Evolutionary conservation across 768 basidiomycete species (phyloP).

Genomic region (Termitomyces sp.): DNA sequence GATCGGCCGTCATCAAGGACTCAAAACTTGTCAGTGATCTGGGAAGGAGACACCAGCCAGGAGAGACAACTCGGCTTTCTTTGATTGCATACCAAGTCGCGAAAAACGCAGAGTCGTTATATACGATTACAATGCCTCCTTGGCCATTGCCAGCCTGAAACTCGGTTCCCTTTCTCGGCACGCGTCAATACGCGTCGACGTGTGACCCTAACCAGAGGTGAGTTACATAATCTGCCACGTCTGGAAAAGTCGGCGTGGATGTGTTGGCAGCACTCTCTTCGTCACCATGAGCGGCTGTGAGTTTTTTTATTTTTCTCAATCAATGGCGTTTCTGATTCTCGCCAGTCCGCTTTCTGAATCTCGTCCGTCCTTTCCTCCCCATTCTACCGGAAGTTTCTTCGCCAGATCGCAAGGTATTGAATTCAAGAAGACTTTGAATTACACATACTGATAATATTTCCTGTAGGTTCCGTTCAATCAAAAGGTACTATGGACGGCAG

Average conservation of each 20-base stretch:
- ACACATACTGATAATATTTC: background rate
- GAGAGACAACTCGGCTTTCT: no score
- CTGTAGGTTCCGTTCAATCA: conserved; percentile 93
- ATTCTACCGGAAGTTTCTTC: conserved; percentile 97
- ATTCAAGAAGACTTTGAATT: background rate
- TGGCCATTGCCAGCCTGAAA: no score
- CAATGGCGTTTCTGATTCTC: conserved; percentile 3
- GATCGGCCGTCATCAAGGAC: no score
- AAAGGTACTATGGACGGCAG: conserved; percentile 98
- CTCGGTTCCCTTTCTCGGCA: no score
- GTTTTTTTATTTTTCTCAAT: conserved; percentile 23
- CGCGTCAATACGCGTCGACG: background rate
- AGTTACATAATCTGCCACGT: conserved; percentile 37
- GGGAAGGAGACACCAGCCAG: no score
- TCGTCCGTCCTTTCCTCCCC: conserved; percentile 96
- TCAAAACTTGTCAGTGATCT: no score
- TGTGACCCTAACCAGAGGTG: conserved; percentile 7
- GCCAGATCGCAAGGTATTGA: conserved; percentile 86
- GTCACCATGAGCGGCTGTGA: conserved; percentile 75
- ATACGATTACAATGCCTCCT: no score
- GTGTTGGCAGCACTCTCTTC: conserved; percentile 15
- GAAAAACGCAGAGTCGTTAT: no score
- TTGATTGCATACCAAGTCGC: no score
- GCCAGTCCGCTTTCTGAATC: conserved; percentile 93
- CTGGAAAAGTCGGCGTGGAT: conserved; percentile 24